Evolutionary conservation across 805 yeast species (phyloP), one percentile per base, ranked within the genome.

Genomic region (Yamadazyma phyllophila): DNA sequence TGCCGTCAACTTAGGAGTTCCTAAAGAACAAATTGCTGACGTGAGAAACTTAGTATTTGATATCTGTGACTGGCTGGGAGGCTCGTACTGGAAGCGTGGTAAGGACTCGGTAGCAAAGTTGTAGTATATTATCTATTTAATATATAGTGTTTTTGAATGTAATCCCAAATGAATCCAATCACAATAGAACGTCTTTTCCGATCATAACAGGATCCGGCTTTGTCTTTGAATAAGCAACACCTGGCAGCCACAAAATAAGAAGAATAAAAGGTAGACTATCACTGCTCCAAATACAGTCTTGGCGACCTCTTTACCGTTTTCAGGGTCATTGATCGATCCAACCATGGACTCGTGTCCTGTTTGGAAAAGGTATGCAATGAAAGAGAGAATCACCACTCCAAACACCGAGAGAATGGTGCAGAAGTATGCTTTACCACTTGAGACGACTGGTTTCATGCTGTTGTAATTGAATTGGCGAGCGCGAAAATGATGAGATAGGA

Each of bases 341-440:
- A 90, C 83, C 86, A 92, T 84, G 15, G 95, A 77, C 69, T 92
- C 98, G 63, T 88, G 95, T 54, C 82, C 87, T 30, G 71, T 72
- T 55, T 85, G 74, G 73, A 94, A 92, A 52, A 92, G 75, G 54
- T 81, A 80, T 14, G 95, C 99, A 56, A 92, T 80, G 46, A 88
- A 86, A 9, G 95, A 77, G 39, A 92, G 78, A 46, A 92, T 94
- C 38, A 89, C 85, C 29, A 92, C 82, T 47, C 95, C 99, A 64
- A 92, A 92, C 12, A 94, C 90, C 41, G 97, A 90, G 37, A 94
- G 74, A 35, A 92, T 78, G 37, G 98, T 92, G 65, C 99, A 92
- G 66, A 88, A 89, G 88, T 96, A 92, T 17, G 99, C 98, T 60
- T 88, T 83, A 24, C 82, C 87, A 40, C 94, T 72, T 41, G 76